Base-by-base conservation (phyloP, 2,329 filamentous ascomycete genomes). In the Cladosporium sp. region DNA sequence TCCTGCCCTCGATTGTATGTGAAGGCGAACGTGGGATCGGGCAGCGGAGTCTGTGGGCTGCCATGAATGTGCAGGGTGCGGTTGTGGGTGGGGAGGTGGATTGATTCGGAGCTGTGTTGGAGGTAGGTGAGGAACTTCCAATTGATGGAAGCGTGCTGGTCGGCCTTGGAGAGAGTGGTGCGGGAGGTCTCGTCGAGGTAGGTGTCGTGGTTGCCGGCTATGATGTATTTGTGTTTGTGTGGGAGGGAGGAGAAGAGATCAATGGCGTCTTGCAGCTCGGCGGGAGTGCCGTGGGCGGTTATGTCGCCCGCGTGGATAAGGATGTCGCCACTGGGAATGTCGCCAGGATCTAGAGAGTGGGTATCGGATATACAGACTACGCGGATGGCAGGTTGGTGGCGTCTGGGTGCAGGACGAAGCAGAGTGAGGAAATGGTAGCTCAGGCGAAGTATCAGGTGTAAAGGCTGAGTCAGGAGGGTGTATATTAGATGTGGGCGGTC, bases 311-410 rank as follows among this genome's bases (percentile, higher is more conserved):
- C 89, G 70, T 97, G 93, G 66, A 97, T 88, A 51, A 97, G 83
- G 20, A 97, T 79, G 72, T 97, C 92, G 58, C 92, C 92, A 9
- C 82, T 74, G 0, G 92, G 91, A 0, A 95, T 25, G n/a, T 79
- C 66, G 17, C 73, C 66, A 9, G 64, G 58, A 5, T 80, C 80
- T 42, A 82, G 79, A 60, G 84, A 85, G 75, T 97, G 93, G 0
- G 93, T 97, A 75, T 97, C 93, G 9, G 91, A 93, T 63, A 97
- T 85, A 75, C 90, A 96, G 63, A 97, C 89, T 25, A 97, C 82
- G 60, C 86, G 86, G 69, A 97, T 84, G 6, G 83, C 76, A 1
- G 76, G 78, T 58, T 77, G 78, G 58, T 80, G 76, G 34, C 77
- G 77, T 2, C 72, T 77, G 0, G 89, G 84, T 12, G 73, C 20